Evolutionary conservation across 768 basidiomycete genomes (phyloP).

Genomic region (Guyanaporus albipodus): DNA sequence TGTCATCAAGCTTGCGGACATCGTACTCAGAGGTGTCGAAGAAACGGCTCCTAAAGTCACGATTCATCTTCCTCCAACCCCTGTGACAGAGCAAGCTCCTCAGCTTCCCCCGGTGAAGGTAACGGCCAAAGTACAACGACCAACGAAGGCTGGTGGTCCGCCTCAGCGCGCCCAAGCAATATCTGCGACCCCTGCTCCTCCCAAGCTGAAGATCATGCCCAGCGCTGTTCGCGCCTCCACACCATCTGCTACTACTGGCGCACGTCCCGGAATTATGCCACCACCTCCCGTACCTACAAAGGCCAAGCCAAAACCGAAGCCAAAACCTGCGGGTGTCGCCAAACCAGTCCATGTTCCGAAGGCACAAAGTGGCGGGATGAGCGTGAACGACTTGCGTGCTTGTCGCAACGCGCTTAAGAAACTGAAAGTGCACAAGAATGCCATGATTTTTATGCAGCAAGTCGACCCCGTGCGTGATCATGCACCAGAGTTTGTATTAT

Average conservation of each 20-base stretch:
- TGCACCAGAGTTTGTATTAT: conserved; percentile 66
- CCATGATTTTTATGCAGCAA: conserved; percentile 73
- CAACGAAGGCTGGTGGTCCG: conserved; percentile 35
- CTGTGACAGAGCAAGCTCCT: conserved; percentile 59
- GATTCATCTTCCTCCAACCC: conserved; percentile 75
- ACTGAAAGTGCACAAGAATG: conserved; percentile 68
- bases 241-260: conserved; percentile 15
- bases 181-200: conserved; percentile 31
- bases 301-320: conserved; percentile 26
- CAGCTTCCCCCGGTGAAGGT: conserved; percentile 53
- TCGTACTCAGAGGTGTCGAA: conserved; percentile 76
- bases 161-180: conserved; percentile 29
- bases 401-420: conserved; percentile 79
- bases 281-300: conserved; percentile 31
- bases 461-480: conserved; percentile 95
- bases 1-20: conserved; percentile 85
- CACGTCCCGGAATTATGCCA: conserved; percentile 19
- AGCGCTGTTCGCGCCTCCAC: conserved; percentile 12
- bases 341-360: conserved; percentile 55
- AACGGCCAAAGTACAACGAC: conserved; percentile 36
- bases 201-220: conserved; percentile 53
- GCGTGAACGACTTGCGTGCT: conserved; percentile 67
- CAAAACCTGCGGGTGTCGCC: conserved; percentile 18
- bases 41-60: conserved; percentile 86
- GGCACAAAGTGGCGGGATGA: conserved; percentile 75